phyloP scores from a whole-genome alignment of 228 moss, liverwort and hornwort species.

The Sphagnum fallax region DNA sequence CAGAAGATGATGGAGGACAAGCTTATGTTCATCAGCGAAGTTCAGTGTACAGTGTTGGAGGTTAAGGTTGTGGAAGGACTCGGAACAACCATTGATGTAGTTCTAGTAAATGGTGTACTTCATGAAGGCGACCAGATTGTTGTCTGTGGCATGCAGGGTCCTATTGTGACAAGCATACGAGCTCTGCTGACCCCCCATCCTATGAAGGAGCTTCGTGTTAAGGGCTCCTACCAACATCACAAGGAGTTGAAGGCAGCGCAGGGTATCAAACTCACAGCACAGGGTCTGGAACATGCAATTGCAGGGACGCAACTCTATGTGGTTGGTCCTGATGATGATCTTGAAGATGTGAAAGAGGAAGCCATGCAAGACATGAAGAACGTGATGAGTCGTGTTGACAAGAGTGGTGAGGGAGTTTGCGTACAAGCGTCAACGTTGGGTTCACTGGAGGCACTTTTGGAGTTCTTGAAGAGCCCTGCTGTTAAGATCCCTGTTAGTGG shows the following conservation, averaged over 20 bases:
- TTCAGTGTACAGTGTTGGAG: conserved; percentile 95
- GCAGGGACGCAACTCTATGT: conserved; percentile 94
- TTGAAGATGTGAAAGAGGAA: conserved; percentile 94
- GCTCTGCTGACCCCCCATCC: conserved; percentile 96
- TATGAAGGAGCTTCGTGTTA: conserved; percentile 99
- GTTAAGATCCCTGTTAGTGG: conserved; percentile 99
- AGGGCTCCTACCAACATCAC: conserved; percentile 96
- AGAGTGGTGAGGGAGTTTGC: conserved; percentile 97
- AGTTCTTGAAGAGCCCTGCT: conserved; percentile 91
- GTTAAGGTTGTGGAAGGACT: conserved; percentile 96
- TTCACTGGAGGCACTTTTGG: conserved; percentile 90
- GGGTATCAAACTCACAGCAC: conserved; percentile 94
- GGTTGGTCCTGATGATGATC: conserved; percentile 92
- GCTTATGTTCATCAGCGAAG: conserved; percentile 95
- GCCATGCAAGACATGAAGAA: conserved; percentile 97
- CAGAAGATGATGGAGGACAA: conserved; percentile 99
- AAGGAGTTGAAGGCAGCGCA: conserved; percentile 98
- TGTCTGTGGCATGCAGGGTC: conserved; percentile 99
- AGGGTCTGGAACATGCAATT: conserved; percentile 98
- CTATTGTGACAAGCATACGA: conserved; percentile 83
- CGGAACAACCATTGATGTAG: conserved; percentile 98
- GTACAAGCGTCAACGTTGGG: conserved; percentile 99
- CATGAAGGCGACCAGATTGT: conserved; percentile 98
- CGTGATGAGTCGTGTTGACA: conserved; percentile 95
- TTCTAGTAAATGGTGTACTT: conserved; percentile 93